These are phyloP conservation scores for Lycium ferocissimum DNA, from an alignment of 257 asterid genomes.

Conservation along the genomic window DNA sequence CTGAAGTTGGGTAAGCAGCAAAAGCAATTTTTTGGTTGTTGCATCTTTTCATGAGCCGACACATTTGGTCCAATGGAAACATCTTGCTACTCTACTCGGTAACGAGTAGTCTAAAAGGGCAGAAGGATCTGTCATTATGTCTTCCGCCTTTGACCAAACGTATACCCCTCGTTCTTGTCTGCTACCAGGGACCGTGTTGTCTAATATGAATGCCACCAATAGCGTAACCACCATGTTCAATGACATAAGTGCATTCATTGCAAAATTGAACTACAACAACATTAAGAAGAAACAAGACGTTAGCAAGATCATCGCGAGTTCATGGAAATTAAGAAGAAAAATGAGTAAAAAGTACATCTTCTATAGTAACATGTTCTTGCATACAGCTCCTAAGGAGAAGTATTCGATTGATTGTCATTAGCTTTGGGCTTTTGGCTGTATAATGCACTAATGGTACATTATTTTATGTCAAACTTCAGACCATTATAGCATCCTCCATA, in stretches of 20 bases:
- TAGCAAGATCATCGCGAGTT: constrained; percentile 11
- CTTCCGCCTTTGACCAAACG: constrained; percentile 79
- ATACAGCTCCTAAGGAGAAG: not conserved
- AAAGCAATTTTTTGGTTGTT: not conserved
- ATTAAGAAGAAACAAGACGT: constrained; percentile 21
- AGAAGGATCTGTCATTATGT: constrained; percentile 61
- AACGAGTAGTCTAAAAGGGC: constrained; percentile 63
- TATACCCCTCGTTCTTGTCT: constrained; percentile 87
- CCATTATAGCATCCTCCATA: not conserved
- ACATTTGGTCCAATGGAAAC: constrained; percentile 77
- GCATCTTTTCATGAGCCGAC: constrained; percentile 55
- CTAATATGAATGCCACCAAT: constrained; percentile 72
- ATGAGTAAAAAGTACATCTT: not conserved
- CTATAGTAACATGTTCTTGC: not conserved
- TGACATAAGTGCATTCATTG: constrained; percentile 78
- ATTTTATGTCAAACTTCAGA: not conserved
- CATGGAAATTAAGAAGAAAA: not conserved
- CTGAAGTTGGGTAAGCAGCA: not conserved
- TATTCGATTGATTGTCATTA: not conserved
- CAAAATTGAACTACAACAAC: constrained; percentile 70
- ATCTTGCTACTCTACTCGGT: constrained; percentile 62
- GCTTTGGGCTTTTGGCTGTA: not conserved
- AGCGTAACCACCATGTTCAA: constrained; percentile 85
- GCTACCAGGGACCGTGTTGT: constrained; percentile 92
- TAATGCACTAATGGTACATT: not conserved